Percentiles rank a stretch among this genome's conserved stretches.
These are phyloP conservation scores for Astrocystis sublimbata DNA, from an alignment of 495 filamentous ascomycete genomes.

Conservation along the genomic window DNA sequence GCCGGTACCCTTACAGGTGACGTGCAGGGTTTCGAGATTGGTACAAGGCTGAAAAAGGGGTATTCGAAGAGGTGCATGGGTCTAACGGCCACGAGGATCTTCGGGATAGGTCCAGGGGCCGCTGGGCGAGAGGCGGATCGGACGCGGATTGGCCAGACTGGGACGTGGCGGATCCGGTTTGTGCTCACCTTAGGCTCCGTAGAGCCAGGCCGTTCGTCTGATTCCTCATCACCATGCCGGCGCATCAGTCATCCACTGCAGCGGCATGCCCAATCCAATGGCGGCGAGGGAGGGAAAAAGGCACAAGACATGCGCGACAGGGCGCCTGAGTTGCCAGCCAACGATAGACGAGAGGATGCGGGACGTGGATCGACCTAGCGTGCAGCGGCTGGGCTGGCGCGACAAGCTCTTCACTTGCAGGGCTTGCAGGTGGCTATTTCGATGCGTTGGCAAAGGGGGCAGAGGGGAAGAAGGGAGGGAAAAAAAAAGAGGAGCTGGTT, in stretches of 20 bases:
- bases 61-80: slow-evolving; percentile 26
- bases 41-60: slow-evolving; percentile 40
- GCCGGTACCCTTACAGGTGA: slow-evolving; percentile 28
- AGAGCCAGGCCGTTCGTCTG: slow-evolving; percentile 8
- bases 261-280: slow-evolving; percentile 14
- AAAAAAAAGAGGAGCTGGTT: slow-evolving; percentile 23
- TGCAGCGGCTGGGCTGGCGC: slow-evolving; percentile 6
- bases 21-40: slow-evolving; percentile 34
- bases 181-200: slow-evolving; percentile 17
- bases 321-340: slow-evolving; percentile 24
- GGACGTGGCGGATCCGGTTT: background rate
- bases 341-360: slow-evolving; percentile 7
- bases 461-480: slow-evolving; percentile 20
- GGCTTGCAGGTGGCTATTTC: slow-evolving; percentile 19
- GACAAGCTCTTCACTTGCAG: slow-evolving; percentile 5
- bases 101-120: slow-evolving; percentile 9
- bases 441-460: slow-evolving; percentile 22
- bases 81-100: slow-evolving; percentile 18
- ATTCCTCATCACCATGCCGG: slow-evolving; percentile 10
- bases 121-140: background rate
- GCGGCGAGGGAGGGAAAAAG: slow-evolving; percentile 5
- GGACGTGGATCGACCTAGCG: slow-evolving; percentile 11
- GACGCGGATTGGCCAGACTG: slow-evolving; percentile 6
- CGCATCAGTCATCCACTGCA: slow-evolving; percentile 7
- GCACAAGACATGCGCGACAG: slow-evolving; percentile 25